Evolutionary conservation across 2,329 filamentous ascomycete species (phyloP), one percentile per base, ranked within the genome.

Genomic region (Periglandula ipomoeae): DNA sequence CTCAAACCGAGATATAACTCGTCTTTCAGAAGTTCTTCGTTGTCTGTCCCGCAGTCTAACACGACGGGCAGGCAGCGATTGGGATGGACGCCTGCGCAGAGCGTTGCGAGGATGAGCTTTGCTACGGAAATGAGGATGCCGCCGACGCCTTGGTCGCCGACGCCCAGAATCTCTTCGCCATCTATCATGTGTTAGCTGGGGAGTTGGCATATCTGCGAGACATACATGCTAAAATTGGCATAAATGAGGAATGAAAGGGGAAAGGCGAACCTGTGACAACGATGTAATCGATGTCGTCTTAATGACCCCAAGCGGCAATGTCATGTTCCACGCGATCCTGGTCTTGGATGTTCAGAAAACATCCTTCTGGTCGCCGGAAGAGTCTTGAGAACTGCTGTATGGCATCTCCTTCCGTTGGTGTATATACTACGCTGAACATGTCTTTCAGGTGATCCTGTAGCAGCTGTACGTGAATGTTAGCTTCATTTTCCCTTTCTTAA

Each of bases 341-440:
- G 48, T 89, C 79, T 17, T 80, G 71, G 43, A 94, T 85, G 57
- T 85, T 88, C 45, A 94, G 65, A 55, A 89, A 94, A 57, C 87
- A 89, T 0, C 89, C 89, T 55, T 91, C 85, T 0, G 89, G 87
- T 17, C 79, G 73, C 10, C 89, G 72, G 59, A 95, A 95, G 0
- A 93, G 64, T 0, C 82, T 70, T 0, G 87, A 93, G 61, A 87
- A 95, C 54, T 90, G 86, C 55, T 87, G 80, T 45, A 95, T 95
- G 0, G 89, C 89, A 37, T 94, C 87, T 8, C 87, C 88, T 66
- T 95, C 89, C 0, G 89, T 95, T 0, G 89, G 89, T 0, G 89
- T 95, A 61, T 95, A 95, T 24, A 95, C 87, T n/a, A 95, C 72
- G 37, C 84, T 81, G 60, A 94, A 90, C 86, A 95, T 93, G 61